These are phyloP conservation scores for Ustilago sp. DNA, from an alignment of 1,284 basidiomycete genomes.

Conservation along the genomic window DNA sequence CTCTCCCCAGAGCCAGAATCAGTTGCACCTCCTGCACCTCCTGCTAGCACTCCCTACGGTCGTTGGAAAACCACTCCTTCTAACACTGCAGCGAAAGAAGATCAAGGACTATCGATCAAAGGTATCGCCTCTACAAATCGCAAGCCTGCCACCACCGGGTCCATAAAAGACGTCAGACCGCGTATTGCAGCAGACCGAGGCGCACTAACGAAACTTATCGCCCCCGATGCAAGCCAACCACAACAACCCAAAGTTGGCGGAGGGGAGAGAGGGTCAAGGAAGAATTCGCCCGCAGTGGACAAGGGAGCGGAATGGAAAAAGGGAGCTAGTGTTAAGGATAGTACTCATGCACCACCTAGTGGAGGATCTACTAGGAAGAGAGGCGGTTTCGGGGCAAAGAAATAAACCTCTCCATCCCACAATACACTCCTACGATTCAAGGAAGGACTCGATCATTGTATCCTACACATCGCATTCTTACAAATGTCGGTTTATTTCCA, in stretches of 20 bases:
- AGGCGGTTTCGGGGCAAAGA: background rate
- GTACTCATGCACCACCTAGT: constrained; percentile 26
- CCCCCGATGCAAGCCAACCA: constrained; percentile 3
- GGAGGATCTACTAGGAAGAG: background rate
- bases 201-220: constrained; percentile 19
- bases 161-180: constrained; percentile 4
- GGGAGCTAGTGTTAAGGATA: constrained; percentile 8
- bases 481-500: too few species aligned
- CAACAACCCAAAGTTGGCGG: background rate
- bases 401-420: too few species aligned
- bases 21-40: constrained; percentile 5
- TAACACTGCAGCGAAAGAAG: background rate
- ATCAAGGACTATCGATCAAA: constrained; percentile 9
- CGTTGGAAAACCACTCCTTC: constrained; percentile 25
- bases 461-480: too few species aligned
- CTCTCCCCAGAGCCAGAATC: constrained; percentile 19
- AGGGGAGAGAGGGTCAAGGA: background rate
- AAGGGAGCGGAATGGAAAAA: background rate
- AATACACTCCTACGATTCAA: too few species aligned
- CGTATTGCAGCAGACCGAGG: constrained; percentile 18
- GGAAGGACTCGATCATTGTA: too few species aligned
- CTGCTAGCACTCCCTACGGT: constrained; percentile 42
- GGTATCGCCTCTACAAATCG: constrained; percentile 3
- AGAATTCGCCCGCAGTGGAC: background rate
- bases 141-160: constrained; percentile 1